Conservation (phyloP, 768 basidiomycete species). For the Phaffia australis region DNA sequence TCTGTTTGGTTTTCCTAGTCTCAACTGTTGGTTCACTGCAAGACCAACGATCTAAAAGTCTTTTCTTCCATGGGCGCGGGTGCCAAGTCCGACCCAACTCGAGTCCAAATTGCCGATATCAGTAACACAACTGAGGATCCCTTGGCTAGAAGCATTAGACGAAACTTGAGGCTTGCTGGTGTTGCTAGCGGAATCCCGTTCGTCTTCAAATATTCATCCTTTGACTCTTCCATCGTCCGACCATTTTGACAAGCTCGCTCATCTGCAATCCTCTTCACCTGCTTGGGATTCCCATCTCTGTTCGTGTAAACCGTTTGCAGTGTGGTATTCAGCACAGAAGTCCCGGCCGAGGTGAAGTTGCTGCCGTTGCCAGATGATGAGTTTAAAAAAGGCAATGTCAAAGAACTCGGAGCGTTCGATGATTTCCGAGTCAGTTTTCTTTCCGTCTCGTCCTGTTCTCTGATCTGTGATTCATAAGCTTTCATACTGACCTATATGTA, state of each 20-base stretch:
- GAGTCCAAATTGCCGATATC: constrained; percentile 86
- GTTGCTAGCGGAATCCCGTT: constrained; percentile 42
- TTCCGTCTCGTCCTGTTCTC: not conserved
- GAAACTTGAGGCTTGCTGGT: constrained; percentile 43
- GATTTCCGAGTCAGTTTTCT: constrained; percentile 69
- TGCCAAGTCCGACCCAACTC: constrained; percentile 86
- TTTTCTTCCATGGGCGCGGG: constrained; percentile 97
- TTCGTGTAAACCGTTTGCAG: constrained; percentile 59
- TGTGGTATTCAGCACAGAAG: constrained; percentile 92
- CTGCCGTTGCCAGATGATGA: constrained; percentile 86
- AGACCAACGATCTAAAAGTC: constrained; percentile 66
- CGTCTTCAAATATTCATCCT: constrained; percentile 25
- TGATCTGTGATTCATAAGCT: not conserved
- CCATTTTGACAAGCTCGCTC: not conserved
- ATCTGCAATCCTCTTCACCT: constrained; percentile 11
- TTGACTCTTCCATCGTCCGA: not conserved
- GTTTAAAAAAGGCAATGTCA: constrained; percentile 75
- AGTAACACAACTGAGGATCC: constrained; percentile 88
- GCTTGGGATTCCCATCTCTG: constrained; percentile 28
- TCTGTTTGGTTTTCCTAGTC: constrained; percentile 40
- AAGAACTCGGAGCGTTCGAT: constrained; percentile 78
- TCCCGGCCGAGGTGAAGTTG: constrained; percentile 73
- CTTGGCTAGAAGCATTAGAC: constrained; percentile 78
- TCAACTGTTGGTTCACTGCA: constrained; percentile 80
- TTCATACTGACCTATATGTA: not conserved